These are phyloP conservation scores for Cyclotella kingstonii DNA, from an alignment of 108 stramenopile species.

Conservation along the genomic window DNA sequence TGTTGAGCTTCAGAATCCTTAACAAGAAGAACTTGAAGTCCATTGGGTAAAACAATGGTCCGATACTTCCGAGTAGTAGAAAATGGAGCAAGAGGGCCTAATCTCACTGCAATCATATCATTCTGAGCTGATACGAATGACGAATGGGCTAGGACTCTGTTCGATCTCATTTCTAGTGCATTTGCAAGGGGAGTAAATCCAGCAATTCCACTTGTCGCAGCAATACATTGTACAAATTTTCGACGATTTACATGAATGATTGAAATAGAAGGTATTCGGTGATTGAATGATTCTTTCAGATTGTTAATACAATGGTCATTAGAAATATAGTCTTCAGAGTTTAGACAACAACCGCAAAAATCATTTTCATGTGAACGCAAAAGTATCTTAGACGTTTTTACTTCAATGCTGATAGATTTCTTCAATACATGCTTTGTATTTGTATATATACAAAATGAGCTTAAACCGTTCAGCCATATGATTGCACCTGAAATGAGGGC, in stretches of 20 bases:
- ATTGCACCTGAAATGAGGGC: too few species aligned
- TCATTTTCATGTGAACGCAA: too few species aligned
- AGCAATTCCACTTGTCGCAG: neutral
- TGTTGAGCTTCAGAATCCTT: constrained; percentile 45
- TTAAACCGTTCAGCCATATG: too few species aligned
- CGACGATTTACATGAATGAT: constrained; percentile 16
- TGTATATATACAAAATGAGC: too few species aligned
- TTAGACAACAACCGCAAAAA: too few species aligned
- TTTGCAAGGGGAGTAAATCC: neutral
- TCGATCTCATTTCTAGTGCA: constrained; percentile 7
- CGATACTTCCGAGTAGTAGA: constrained; percentile 61
- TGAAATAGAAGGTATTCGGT: too few species aligned
- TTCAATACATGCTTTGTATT: too few species aligned
- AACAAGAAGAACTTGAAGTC: constrained; percentile 61
- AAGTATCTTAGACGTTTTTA: too few species aligned
- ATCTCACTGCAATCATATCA: constrained; percentile 24
- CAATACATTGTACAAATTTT: constrained; percentile 15
- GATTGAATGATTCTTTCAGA: too few species aligned
- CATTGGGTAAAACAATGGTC: constrained; percentile 56
- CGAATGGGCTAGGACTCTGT: neutral
- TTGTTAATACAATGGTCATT: too few species aligned
- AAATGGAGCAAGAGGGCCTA: constrained; percentile 52
- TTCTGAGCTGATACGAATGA: constrained; percentile 5
- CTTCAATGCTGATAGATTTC: too few species aligned
- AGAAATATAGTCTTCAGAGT: too few species aligned